Conservation (phyloP, 345 rosid species). For the Citrus cavaleriei region DNA sequence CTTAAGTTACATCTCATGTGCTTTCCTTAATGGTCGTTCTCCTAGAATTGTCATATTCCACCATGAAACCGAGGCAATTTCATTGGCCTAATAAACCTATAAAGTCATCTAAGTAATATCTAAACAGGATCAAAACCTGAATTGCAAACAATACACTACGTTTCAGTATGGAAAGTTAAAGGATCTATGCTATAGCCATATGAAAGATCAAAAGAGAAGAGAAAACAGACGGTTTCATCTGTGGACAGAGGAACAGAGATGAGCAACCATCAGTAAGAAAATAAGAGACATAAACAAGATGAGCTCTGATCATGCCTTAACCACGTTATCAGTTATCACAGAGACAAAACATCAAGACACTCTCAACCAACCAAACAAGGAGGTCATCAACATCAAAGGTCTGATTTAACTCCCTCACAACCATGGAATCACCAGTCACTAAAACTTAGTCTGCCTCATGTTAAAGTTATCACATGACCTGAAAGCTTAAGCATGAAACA, state of each 20-base stretch:
- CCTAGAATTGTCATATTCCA: neutral
- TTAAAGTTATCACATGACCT: neutral
- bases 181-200: neutral
- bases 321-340: too few species aligned
- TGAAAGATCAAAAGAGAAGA: neutral
- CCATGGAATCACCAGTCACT: neutral
- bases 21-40: neutral
- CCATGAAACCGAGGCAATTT: neutral
- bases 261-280: neutral
- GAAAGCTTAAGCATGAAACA: neutral
- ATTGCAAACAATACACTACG: neutral
- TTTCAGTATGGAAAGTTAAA: neutral
- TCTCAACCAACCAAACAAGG: neutral
- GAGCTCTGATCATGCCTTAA: neutral
- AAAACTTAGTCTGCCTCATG: neutral
- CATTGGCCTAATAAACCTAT: neutral
- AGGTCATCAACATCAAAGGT: neutral
- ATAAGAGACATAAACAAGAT: neutral
- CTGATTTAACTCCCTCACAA: neutral
- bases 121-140: neutral
- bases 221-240: neutral
- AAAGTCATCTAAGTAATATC: neutral
- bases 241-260: neutral
- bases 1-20: neutral
- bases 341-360: neutral